Percentiles rank a stretch among this genome's conserved stretches.
These are phyloP conservation scores for Aeschynomene evenia DNA, from an alignment of 306 rosid species.

Conservation along the genomic window DNA sequence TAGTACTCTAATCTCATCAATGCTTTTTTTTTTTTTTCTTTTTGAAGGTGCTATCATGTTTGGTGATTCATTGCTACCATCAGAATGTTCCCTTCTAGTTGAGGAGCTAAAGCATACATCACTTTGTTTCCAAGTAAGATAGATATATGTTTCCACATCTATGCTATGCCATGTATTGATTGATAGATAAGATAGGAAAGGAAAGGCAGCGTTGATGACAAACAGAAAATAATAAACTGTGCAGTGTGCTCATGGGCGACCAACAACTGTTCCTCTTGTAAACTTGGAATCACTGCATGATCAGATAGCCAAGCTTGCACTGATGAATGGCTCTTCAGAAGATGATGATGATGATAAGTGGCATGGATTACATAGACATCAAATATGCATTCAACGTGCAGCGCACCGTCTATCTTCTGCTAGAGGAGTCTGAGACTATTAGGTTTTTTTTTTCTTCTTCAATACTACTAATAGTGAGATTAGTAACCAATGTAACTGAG, in stretches of 20 bases:
- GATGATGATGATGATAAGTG: too few relatives aligned
- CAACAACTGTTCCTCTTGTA: constrained; percentile 83
- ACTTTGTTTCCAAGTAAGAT: constrained; percentile 86
- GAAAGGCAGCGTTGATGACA: constrained; percentile 10
- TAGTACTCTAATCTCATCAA: constrained; percentile 4
- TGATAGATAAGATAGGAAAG: too few relatives aligned
- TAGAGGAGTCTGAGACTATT: constrained; percentile 19
- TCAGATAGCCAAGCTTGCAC: constrained; percentile 62
- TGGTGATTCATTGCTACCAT: constrained; percentile 88
- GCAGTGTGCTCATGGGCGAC: constrained; percentile 98
- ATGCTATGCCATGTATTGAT: not conserved
- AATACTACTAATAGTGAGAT: too few relatives aligned
- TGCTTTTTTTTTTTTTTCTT: too few relatives aligned
- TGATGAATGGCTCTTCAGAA: constrained; percentile 32
- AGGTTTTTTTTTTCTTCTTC: too few relatives aligned
- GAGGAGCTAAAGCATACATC: constrained; percentile 83
- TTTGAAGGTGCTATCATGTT: constrained; percentile 94
- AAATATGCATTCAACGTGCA: constrained; percentile 56
- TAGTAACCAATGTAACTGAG: constrained; percentile 18
- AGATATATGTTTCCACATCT: constrained; percentile 23
- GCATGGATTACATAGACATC: constrained; percentile 64
- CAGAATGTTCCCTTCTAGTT: constrained; percentile 90
- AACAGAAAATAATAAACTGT: constrained; percentile 8
- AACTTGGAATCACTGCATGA: constrained; percentile 81
- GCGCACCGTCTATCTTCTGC: constrained; percentile 49